Conservation (phyloP, 164 flowering plant species). For the Annona cherimola region DNA sequence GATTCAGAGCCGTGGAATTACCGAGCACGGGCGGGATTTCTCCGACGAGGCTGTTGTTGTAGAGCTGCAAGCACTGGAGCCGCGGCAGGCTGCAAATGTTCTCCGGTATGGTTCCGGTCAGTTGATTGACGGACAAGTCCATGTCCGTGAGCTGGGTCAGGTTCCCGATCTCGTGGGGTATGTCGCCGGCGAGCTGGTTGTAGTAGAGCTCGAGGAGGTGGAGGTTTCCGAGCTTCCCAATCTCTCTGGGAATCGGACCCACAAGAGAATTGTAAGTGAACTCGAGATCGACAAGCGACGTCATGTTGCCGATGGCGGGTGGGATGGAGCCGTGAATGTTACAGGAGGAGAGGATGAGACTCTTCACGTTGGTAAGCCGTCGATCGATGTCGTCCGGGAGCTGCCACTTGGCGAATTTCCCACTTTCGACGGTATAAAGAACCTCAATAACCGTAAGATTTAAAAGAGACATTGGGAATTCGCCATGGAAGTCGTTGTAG, state of each 20-base stretch:
- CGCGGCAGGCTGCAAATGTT: slow-evolving; percentile 61
- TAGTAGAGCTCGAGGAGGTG: slow-evolving; percentile 72
- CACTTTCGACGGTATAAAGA: slow-evolving; percentile 60
- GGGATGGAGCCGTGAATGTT: slow-evolving; percentile 65
- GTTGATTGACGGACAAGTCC: slow-evolving; percentile 69
- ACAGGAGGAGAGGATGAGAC: slow-evolving; percentile 56
- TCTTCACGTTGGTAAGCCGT: slow-evolving; percentile 41
- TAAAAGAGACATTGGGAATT: slow-evolving; percentile 62
- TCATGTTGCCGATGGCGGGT: slow-evolving; percentile 61
- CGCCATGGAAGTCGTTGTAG: slow-evolving; percentile 52
- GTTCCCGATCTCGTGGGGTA: slow-evolving; percentile 81
- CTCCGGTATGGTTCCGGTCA: slow-evolving; percentile 68
- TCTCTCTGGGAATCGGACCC: slow-evolving; percentile 61
- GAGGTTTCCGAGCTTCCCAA: slow-evolving; percentile 59
- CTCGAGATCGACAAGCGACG: slow-evolving; percentile 68
- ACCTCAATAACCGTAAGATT: slow-evolving; percentile 67
- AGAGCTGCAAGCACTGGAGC: slow-evolving; percentile 56
- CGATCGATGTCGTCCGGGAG: slow-evolving; percentile 49
- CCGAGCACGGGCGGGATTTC: slow-evolving; percentile 57
- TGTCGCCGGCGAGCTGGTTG: slow-evolving; percentile 54
- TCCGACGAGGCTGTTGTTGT: slow-evolving; percentile 83
- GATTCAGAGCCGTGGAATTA: slow-evolving; percentile 49
- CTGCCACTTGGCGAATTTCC: slow-evolving; percentile 41
- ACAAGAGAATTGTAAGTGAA: slow-evolving; percentile 57
- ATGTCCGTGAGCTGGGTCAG: slow-evolving; percentile 56